Evolutionary conservation across 176 grass and related monocot species (phyloP).

Genomic region (Luzula sylvatica): DNA sequence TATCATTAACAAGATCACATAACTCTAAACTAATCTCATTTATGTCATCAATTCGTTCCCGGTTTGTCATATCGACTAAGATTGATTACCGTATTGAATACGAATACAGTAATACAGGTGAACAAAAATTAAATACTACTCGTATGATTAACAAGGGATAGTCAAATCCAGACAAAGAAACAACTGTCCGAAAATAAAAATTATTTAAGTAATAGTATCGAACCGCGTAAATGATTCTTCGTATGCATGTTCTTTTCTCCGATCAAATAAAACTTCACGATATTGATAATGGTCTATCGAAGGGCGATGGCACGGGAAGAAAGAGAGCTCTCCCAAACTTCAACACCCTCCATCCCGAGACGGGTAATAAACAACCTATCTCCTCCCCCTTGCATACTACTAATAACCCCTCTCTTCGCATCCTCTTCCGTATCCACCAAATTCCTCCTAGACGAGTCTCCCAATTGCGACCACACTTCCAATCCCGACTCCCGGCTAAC

Average conservation of each 20-base stretch:
- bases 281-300: neutral
- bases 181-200: too few relatives aligned
- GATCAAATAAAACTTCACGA: neutral
- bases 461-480: conserved; percentile 75
- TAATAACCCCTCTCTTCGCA: conserved; percentile 44
- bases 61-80: too few relatives aligned
- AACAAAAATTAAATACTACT: too few relatives aligned
- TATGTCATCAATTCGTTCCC: too few relatives aligned
- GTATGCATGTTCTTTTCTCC: neutral
- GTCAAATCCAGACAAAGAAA: too few relatives aligned
- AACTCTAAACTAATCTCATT: too few relatives aligned
- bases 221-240: too few relatives aligned
- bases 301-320: conserved; percentile 37
- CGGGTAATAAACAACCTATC: conserved; percentile 74
- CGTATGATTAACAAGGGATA: too few relatives aligned
- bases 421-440: conserved; percentile 67
- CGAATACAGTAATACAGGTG: too few relatives aligned
- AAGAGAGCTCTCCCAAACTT: conserved; percentile 74
- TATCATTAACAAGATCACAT: too few relatives aligned
- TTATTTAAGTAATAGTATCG: too few relatives aligned
- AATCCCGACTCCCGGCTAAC: conserved; percentile 56
- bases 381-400: conserved; percentile 58
- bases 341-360: conserved; percentile 39
- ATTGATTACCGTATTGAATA: too few relatives aligned
- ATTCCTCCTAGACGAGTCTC: conserved; percentile 39